Conservation (phyloP, 208 protist species). For the Leishmania major region DNA sequence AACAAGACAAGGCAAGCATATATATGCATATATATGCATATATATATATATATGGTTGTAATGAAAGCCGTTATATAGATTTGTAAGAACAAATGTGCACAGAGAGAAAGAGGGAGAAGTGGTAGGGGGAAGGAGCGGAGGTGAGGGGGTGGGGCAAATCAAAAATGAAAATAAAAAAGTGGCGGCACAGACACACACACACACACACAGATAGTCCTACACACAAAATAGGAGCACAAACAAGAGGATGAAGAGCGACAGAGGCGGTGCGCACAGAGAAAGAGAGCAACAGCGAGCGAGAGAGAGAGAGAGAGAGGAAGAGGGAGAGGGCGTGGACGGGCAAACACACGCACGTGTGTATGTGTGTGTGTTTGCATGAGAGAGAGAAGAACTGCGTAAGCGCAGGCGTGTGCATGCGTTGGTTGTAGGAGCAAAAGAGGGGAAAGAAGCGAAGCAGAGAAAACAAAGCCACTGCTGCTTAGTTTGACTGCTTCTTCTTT, state of each 20-base stretch:
- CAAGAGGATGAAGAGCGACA: not conserved
- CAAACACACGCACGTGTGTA: not conserved
- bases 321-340: not conserved
- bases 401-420: not conserved
- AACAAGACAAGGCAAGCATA: not conserved
- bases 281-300: not conserved
- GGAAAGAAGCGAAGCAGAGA: slow-evolving; percentile 6
- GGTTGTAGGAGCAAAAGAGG: not conserved
- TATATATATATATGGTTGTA: not conserved
- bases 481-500: not conserved
- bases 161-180: not conserved
- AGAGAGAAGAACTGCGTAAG: not conserved
- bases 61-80: not conserved
- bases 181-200: not conserved
- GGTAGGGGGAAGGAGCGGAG: not conserved
- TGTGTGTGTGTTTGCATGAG: no score
- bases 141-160: not conserved
- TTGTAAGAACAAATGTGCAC: not conserved
- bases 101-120: not conserved
- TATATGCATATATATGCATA: not conserved
- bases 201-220: not conserved
- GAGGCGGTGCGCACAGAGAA: not conserved
- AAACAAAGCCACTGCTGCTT: not conserved
- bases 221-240: not conserved
- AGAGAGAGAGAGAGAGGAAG: not conserved